Evolutionary conservation across 176 grass and related monocot species (phyloP).

Genomic region (Musa schizocarpa): DNA sequence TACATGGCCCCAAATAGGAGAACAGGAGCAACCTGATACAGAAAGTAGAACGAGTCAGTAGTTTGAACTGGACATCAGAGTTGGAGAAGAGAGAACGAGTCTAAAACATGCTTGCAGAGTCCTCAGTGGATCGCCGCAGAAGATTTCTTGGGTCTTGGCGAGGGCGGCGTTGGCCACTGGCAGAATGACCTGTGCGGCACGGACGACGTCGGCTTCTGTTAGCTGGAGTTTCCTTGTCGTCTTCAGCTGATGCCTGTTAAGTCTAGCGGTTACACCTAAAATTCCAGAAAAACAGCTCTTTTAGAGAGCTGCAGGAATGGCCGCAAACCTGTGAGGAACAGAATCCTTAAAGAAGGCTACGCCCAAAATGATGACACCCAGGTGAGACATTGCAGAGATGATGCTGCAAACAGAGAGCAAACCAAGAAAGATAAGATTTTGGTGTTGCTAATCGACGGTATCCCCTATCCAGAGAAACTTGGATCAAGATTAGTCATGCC

Average conservation of each 20-base stretch:
- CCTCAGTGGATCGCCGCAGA: slow-evolving; percentile 72
- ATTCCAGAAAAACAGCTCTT: not conserved
- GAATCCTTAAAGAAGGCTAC: slow-evolving; percentile 72
- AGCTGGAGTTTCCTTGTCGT: slow-evolving; percentile 34
- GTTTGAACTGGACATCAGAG: not conserved
- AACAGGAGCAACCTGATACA: slow-evolving; percentile 48
- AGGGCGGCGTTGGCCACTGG: slow-evolving; percentile 56
- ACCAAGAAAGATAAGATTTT: not conserved
- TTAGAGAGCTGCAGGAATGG: not conserved
- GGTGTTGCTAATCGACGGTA: not conserved
- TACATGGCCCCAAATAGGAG: slow-evolving; percentile 67
- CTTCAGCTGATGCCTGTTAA: slow-evolving; percentile 39
- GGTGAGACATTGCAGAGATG: slow-evolving; percentile 55
- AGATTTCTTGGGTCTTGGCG: slow-evolving; percentile 54
- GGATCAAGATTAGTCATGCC: slow-evolving; percentile 22
- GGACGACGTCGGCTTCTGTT: slow-evolving; percentile 65
- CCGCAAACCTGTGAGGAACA: slow-evolving; percentile 45
- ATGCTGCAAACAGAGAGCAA: slow-evolving; percentile 33
- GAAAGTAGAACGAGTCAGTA: slow-evolving; percentile 6
- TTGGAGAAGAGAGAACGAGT: not conserved
- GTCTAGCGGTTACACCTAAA: slow-evolving; percentile 18
- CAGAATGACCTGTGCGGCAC: slow-evolving; percentile 33
- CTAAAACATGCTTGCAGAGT: slow-evolving; percentile 71
- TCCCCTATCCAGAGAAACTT: not conserved
- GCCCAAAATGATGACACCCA: slow-evolving; percentile 59